Base-by-base conservation (phyloP, 2,329 filamentous ascomycete genomes). In the Claviceps purpurea region DNA sequence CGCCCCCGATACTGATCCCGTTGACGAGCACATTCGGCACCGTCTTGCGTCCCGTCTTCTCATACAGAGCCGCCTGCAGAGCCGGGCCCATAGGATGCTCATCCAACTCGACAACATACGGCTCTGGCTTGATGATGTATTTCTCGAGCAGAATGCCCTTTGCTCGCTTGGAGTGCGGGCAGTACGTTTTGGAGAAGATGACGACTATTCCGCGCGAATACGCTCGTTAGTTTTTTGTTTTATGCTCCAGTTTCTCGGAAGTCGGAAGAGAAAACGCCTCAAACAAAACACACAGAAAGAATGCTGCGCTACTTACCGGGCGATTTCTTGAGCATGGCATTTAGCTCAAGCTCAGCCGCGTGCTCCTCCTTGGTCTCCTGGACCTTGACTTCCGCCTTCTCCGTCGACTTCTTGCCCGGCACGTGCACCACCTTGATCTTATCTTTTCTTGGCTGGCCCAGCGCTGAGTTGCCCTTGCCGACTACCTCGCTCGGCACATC, bases 111-210 rank as follows among this genome's bases (percentile, higher is more conserved):
- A 97, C 89, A 7, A 98, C 85, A 62, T 83, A 86, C 0, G 93
- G 93, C 11, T 79, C 70, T 0, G 93, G 93, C 1, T 81, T 78
- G 64, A 98, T 94, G 51, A 73, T 74, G 73, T 97, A 97, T 60
- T 85, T 84, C 22, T 90, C 81, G 43, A 95, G 79, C 42, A 98
- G 78, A 52, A 97, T 78, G 44, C 76, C 74, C 70, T 98, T 98
- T 46, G 93, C 93, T 59, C 81, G 82, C 64, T 82, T 85, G 50
- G 89, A 96, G 70, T 79, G 84, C 1, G 86, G 89, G 68, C 93
- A 98, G 70, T 91, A 95, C 1, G 86, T 81, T 69, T 98, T 97
- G 57, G 89, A 95, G 72, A 97, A 97, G 61, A 98, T 88, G 65
- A 96, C 87, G 55, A 97, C 89, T 93, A 58, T n/a, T 50, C 41